A percentile compares a stretch with the other conserved stretches of the same genome.
phyloP scores from a whole-genome alignment of 2,329 filamentous ascomycete species.

The Ophiocordyceps unilateralis region DNA sequence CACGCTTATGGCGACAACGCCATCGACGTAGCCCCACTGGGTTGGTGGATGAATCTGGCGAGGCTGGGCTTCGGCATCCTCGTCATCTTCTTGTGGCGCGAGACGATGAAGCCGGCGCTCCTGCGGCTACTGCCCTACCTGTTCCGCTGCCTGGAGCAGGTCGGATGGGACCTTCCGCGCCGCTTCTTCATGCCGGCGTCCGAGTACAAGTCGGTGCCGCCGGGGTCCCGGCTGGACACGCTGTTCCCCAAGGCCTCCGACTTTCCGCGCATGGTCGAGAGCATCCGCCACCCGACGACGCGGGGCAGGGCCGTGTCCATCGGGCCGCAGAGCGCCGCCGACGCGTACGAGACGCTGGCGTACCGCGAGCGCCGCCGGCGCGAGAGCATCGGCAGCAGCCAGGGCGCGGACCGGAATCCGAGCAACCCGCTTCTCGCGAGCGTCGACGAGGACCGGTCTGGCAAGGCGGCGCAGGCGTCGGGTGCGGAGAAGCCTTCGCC shows the following conservation, averaged over 20 bases:
- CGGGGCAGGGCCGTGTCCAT: conserved; percentile 71
- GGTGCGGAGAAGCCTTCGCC: conserved; percentile 33
- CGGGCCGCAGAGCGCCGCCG: conserved; percentile 86
- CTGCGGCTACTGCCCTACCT: conserved; percentile 66
- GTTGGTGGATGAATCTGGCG: conserved; percentile 42
- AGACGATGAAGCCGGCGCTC: conserved; percentile 69
- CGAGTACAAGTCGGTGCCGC: conserved; percentile 70
- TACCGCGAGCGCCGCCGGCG: conserved; percentile 54
- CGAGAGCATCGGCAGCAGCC: conserved; percentile 36
- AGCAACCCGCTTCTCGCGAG: conserved; percentile 24
- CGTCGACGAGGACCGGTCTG: conserved; percentile 19
- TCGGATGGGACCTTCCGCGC: conserved; percentile 64
- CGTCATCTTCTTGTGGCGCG: conserved; percentile 78
- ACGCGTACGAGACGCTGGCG: conserved; percentile 88
- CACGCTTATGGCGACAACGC: conserved; percentile 32
- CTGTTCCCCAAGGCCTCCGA: conserved; percentile 82
- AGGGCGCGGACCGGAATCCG: conserved; percentile 25
- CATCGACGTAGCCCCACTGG: conserved; percentile 49
- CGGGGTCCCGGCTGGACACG: conserved; percentile 55
- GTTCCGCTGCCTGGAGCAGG: conserved; percentile 69
- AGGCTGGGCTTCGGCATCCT: conserved; percentile 68
- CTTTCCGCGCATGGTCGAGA: conserved; percentile 64
- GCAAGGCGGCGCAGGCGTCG: conserved; percentile 21
- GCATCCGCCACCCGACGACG: conserved; percentile 54
- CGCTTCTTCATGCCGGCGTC: conserved; percentile 84